Conservation (phyloP, 768 basidiomycete genomes). For the Bullera alba region DNA sequence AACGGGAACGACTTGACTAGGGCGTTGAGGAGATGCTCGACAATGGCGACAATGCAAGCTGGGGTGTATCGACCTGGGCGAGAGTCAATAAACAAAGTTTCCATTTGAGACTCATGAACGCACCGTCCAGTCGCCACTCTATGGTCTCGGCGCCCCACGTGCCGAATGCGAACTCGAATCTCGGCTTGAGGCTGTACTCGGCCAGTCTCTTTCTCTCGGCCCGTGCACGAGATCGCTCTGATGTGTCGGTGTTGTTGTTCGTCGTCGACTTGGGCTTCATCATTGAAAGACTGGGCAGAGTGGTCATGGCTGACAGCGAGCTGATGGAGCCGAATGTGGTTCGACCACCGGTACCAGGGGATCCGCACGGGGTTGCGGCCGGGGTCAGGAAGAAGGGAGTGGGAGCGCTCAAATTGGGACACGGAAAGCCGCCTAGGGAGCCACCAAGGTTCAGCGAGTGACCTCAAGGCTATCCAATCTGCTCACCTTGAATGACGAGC, state of each 20-base stretch:
- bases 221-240: too few species aligned
- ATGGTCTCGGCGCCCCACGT: slow-evolving; percentile 28
- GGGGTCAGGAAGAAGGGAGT: slow-evolving; percentile 37
- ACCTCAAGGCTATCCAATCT: neutral
- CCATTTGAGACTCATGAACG: neutral
- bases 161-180: slow-evolving; percentile 37
- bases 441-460: neutral
- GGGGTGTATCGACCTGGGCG: slow-evolving; percentile 33
- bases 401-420: slow-evolving; percentile 39
- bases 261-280: slow-evolving; percentile 31
- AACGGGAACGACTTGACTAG: slow-evolving; percentile 24
- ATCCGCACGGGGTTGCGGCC: slow-evolving; percentile 28
- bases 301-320: too few species aligned
- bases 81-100: neutral
- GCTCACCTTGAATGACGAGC: slow-evolving; percentile 34
- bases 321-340: slow-evolving; percentile 12
- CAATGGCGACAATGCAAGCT: slow-evolving; percentile 24
- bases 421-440: slow-evolving; percentile 34
- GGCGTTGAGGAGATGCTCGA: slow-evolving; percentile 23
- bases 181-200: slow-evolving; percentile 31
- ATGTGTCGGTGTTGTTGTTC: slow-evolving; percentile 16
- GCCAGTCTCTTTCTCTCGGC: slow-evolving; percentile 26
- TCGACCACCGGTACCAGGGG: slow-evolving; percentile 17
- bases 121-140: slow-evolving; percentile 34
- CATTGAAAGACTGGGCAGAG: slow-evolving; percentile 24